phyloP scores from a whole-genome alignment of 78 protist genomes.

The Dictyostelium purpureum region DNA sequence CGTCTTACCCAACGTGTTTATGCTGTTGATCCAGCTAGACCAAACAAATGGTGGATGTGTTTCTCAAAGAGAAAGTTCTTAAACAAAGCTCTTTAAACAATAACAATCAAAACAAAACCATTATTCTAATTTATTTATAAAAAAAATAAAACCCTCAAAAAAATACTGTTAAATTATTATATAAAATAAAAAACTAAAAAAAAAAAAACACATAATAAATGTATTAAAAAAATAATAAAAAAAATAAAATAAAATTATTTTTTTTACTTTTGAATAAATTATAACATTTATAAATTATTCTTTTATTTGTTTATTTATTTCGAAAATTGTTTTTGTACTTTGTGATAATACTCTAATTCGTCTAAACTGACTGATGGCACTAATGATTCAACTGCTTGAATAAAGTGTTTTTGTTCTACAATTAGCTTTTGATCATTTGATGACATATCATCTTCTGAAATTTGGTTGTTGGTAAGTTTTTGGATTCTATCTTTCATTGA shows the following conservation, averaged over 20 bases:
- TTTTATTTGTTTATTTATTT: slow-evolving; percentile 11
- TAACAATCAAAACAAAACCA: neutral
- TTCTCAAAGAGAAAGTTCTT: slow-evolving; percentile 91
- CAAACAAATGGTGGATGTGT: slow-evolving; percentile 92
- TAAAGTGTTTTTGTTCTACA: slow-evolving; percentile 61
- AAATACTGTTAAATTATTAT: too few species aligned
- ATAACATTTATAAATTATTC: neutral
- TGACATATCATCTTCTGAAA: neutral
- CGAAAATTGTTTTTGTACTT: slow-evolving; percentile 68
- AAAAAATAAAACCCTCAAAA: too few species aligned
- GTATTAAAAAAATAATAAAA: too few species aligned
- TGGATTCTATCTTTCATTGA: slow-evolving; percentile 70
- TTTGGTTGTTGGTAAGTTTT: neutral
- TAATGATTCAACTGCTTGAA: slow-evolving; percentile 50
- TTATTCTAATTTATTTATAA: too few species aligned
- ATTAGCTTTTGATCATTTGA: slow-evolving; percentile 7
- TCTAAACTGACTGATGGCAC: slow-evolving; percentile 73
- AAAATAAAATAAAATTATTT: too few species aligned
- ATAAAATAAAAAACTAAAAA: too few species aligned
- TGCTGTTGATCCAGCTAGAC: slow-evolving; percentile 55
- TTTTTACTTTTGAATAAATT: too few species aligned
- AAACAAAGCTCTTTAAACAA: slow-evolving; percentile 77
- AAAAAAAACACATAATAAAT: too few species aligned
- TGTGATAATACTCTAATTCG: slow-evolving; percentile 57
- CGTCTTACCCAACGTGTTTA: slow-evolving; percentile 85